These are phyloP conservation scores for Vinca major DNA, from an alignment of 305 asterid species.

Conservation along the genomic window DNA sequence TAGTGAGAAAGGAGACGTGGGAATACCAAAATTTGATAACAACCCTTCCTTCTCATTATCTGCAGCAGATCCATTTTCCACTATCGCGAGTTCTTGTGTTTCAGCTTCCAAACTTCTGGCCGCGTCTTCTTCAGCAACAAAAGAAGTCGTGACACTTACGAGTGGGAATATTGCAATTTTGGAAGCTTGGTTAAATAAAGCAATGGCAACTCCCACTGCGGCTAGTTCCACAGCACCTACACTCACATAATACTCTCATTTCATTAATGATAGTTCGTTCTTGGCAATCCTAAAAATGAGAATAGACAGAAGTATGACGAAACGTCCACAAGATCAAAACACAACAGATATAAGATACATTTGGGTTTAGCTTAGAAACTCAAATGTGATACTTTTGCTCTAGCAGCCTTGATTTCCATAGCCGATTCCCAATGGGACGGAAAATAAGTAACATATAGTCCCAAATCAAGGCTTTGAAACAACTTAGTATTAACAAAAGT, in stretches of 20 bases:
- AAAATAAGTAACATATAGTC: not conserved
- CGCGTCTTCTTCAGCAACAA: constrained; percentile 58
- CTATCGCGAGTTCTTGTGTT: constrained; percentile 17
- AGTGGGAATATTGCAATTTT: constrained; percentile 54
- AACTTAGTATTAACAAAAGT: not conserved
- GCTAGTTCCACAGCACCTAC: constrained; percentile 51
- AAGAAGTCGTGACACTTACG: constrained; percentile 48
- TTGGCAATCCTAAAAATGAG: not conserved
- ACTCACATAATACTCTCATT: not conserved
- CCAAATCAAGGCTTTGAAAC: not conserved
- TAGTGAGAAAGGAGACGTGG: not conserved
- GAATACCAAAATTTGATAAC: constrained; percentile 30
- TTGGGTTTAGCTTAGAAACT: not conserved
- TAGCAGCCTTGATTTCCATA: not conserved
- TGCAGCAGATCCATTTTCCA: constrained; percentile 13
- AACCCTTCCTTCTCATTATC: constrained; percentile 32
- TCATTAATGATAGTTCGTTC: not conserved
- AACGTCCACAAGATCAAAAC: not conserved
- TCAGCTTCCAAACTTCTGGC: constrained; percentile 18
- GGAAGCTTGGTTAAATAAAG: constrained; percentile 49
- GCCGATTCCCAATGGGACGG: not conserved
- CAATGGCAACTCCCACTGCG: constrained; percentile 56
- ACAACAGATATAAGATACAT: not conserved
- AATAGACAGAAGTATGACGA: not conserved
- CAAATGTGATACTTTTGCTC: not conserved